Evolutionary conservation across 345 rosid genomes (phyloP), one percentile per base, ranked within the genome.

Genomic region (Populus tremula): DNA sequence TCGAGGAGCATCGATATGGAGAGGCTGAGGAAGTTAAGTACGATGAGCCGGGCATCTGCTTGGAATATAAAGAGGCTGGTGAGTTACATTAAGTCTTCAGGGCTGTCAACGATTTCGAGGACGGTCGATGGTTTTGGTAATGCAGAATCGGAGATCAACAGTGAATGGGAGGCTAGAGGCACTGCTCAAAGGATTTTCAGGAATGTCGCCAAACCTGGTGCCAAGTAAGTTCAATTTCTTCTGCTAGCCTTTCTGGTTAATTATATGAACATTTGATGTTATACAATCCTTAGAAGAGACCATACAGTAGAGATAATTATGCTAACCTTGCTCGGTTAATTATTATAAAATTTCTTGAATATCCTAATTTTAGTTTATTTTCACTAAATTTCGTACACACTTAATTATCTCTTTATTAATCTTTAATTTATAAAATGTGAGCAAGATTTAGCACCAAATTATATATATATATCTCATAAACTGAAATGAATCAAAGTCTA

Each of bases 11-110:
- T 85, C 7, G 89, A 86, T 66, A 86, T 86, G 82, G 93, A 89
- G 83, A 87, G 67, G 84, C 72, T 87, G 62, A 88, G 65, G 86
- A 84, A 80, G 82, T 78, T 87, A 47, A 90, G 88, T 67, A 64
- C 71, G 74, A 67, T 76, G 21, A 81, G 85, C 1, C 79, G 86
- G 25, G 81, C 85, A 2, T 69, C 81, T 10, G 90, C 90, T 0
- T 88, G 91, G 93, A 88, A 76, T 65, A 82, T 90, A 75, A 90
- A 80, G 76, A 83, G 87, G 82, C 79, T 90, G 50, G 83, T 88
- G 53, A 84, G 63, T 75, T 79, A 84, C 70, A 71, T 88, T 12
- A 87, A 66, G 84, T 82, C 82, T 5, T 82, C 89, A 0, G 91
- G 91, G 50, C 73, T 88, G 76, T 80, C 88, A 4, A 90, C 91